A percentile compares a stretch with the other conserved stretches of the same genome.
These are phyloP conservation scores for Aspergillus unguis DNA, from an alignment of 2,329 filamentous ascomycete genomes.

Conservation along the genomic window DNA sequence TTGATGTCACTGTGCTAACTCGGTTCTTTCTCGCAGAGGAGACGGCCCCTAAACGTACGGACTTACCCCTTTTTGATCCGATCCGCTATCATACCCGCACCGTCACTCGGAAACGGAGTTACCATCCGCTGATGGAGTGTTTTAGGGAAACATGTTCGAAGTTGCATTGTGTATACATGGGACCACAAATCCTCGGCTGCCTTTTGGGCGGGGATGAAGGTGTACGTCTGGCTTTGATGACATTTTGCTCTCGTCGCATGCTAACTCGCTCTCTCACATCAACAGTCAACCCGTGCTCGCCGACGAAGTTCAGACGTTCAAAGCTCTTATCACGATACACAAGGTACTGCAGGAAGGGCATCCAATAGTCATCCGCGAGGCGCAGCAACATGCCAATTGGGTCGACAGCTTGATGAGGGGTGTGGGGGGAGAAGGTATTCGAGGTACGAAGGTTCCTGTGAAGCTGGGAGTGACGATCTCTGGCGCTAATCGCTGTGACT, in stretches of 20 bases:
- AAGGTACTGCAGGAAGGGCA: constrained; percentile 98
- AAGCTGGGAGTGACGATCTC: background rate
- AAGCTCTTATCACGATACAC: constrained; percentile 94
- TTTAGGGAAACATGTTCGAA: constrained; percentile 86
- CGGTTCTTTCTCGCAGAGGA: constrained; percentile 47
- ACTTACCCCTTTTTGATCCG: constrained; percentile 2
- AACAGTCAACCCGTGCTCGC: constrained; percentile 89
- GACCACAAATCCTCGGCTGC: constrained; percentile 93
- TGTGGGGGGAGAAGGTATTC: constrained; percentile 75
- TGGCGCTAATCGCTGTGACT: constrained; percentile 4
- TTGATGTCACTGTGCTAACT: constrained; percentile 18
- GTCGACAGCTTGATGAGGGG: constrained; percentile 88
- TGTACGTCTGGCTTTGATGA: constrained; percentile 58
- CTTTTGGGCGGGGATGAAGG: constrained; percentile 98
- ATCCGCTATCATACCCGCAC: constrained; percentile 9
- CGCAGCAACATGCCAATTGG: constrained; percentile 83
- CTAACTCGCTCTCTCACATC: background rate
- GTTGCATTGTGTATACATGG: constrained; percentile 98
- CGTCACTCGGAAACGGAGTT: background rate
- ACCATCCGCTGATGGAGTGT: constrained; percentile 2
- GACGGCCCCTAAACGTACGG: constrained; percentile 63
- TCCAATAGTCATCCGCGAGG: constrained; percentile 80
- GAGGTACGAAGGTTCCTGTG: constrained; percentile 51
- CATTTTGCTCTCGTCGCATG: background rate
- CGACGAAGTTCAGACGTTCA: constrained; percentile 98